Conservation (phyloP, 441 rosid genomes). For the Omphalea diandra region DNA sequence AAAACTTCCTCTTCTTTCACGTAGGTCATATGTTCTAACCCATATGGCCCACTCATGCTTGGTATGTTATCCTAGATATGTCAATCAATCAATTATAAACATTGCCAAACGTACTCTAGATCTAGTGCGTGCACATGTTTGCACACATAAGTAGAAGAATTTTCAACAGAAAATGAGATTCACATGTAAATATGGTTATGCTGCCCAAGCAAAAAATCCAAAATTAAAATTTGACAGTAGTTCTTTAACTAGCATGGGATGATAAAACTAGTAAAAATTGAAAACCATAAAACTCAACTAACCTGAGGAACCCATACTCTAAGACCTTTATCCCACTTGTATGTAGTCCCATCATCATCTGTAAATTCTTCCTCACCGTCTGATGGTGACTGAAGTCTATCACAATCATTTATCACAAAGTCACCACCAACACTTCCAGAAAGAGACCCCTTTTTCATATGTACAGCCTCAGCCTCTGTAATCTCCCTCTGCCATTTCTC, state of each 20-base stretch:
- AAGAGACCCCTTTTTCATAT: constrained; percentile 46
- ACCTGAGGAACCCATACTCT: constrained; percentile 98
- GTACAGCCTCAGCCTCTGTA: constrained; percentile 58
- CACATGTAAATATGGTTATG: background rate
- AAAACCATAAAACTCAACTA: constrained; percentile 16
- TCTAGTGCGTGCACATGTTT: no score
- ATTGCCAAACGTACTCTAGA: background rate
- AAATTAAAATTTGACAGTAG: background rate
- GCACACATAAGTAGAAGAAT: background rate
- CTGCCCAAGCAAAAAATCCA: background rate
- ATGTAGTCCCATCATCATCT: constrained; percentile 89
- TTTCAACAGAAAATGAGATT: background rate
- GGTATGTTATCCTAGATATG: constrained; percentile 45
- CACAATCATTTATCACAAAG: constrained; percentile 35
- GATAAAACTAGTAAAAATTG: background rate
- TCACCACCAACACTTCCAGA: constrained; percentile 29
- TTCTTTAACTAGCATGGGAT: background rate
- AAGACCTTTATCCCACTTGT: constrained; percentile 75
- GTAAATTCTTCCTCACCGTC: constrained; percentile 92
- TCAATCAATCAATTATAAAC: constrained; percentile 8
- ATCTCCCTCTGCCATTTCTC: constrained; percentile 91
- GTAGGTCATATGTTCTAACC: constrained; percentile 83
- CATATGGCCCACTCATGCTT: constrained; percentile 44
- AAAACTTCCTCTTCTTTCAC: constrained; percentile 75
- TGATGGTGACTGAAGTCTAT: constrained; percentile 57